Evolutionary conservation across 805 yeast species (phyloP).

Genomic region (Ogataea haglerorum): DNA sequence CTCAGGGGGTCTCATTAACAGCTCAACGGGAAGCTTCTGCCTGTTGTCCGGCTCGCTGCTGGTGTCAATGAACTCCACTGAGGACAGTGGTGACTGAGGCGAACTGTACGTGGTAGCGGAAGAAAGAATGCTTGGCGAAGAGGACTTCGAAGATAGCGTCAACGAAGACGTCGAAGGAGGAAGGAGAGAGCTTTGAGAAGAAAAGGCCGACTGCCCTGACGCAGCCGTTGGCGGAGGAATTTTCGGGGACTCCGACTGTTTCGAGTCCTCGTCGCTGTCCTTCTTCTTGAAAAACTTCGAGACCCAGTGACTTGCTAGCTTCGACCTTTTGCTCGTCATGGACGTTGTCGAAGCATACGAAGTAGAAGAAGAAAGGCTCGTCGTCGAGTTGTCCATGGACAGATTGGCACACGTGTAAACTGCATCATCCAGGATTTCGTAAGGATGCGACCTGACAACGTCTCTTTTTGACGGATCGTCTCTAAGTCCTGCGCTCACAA

Average conservation of each 20-base stretch:
- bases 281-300: constrained; percentile 27
- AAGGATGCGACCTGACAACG: constrained; percentile 53
- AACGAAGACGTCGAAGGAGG: constrained; percentile 21
- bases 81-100: constrained; percentile 29
- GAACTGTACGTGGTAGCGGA: constrained; percentile 26
- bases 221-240: not conserved
- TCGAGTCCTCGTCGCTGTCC: constrained; percentile 2
- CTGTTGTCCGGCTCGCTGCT: constrained; percentile 7
- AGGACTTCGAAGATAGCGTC: constrained; percentile 25
- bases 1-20: constrained; percentile 32
- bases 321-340: constrained; percentile 10
- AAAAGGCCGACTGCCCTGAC: constrained; percentile 1
- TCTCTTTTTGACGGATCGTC: constrained; percentile 22
- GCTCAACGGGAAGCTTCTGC: constrained; percentile 40
- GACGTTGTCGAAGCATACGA: constrained; percentile 10
- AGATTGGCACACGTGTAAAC: constrained; percentile 40
- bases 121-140: constrained; percentile 29
- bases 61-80: constrained; percentile 21
- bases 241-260: not conserved
- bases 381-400: constrained; percentile 10
- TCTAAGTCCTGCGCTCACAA: constrained; percentile 31
- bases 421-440: constrained; percentile 65
- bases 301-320: constrained; percentile 23
- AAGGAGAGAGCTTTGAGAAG: constrained; percentile 11
- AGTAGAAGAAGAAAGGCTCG: constrained; percentile 8